A percentile compares a stretch with the other conserved stretches of the same genome.
phyloP scores from a whole-genome alignment of 1,284 basidiomycete species.

The Cryptococcus jaspeensis region DNA sequence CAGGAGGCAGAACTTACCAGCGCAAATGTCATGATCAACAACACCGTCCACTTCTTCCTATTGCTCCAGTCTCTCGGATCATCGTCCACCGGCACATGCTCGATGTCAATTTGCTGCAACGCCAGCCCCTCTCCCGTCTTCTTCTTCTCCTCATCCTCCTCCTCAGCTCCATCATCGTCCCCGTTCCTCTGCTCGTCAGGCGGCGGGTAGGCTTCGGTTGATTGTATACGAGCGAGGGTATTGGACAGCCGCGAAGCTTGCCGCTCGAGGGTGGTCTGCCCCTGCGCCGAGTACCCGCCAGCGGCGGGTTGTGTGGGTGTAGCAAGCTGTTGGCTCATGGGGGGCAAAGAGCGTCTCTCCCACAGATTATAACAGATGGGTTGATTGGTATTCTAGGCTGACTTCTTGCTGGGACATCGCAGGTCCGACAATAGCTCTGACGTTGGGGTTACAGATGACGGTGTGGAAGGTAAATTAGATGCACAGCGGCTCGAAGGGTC shows the following conservation, averaged over 20 bases:
- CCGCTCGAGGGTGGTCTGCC: slow-evolving; percentile 7
- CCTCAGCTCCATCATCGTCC: neutral
- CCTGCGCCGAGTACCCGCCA: neutral
- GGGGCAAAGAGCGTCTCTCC: no score
- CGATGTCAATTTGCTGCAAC: slow-evolving; percentile 57
- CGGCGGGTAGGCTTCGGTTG: slow-evolving; percentile 17
- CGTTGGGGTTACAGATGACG: no score
- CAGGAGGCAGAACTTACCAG: slow-evolving; percentile 28
- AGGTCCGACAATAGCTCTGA: no score
- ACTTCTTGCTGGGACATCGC: no score
- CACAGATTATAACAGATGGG: no score
- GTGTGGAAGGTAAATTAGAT: no score
- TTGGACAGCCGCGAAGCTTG: slow-evolving; percentile 12
- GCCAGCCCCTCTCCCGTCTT: neutral
- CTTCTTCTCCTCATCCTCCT: neutral
- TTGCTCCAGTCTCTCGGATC: slow-evolving; percentile 74
- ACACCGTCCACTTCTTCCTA: slow-evolving; percentile 58
- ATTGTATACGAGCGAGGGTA: slow-evolving; percentile 12
- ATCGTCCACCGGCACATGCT: slow-evolving; percentile 66
- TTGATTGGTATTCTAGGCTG: no score
- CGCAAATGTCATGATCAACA: slow-evolving; percentile 37
- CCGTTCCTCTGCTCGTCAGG: neutral
- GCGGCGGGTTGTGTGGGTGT: no score
- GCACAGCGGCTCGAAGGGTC: no score
- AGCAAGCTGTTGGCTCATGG: no score